Conservation (phyloP, 345 rosid species). For the Crucihimalaya himalaica region DNA sequence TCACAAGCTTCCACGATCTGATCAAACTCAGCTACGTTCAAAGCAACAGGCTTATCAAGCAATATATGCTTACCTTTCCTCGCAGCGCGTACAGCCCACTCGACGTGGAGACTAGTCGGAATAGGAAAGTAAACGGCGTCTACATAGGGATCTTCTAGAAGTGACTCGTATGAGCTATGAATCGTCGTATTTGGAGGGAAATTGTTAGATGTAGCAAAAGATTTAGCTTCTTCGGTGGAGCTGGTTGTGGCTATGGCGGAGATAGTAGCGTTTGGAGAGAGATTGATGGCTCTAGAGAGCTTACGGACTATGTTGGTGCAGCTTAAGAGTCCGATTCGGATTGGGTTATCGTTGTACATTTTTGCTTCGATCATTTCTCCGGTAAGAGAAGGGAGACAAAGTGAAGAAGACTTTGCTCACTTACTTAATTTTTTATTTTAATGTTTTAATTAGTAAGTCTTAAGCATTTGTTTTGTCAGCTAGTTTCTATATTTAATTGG, state of each 20-base stretch:
- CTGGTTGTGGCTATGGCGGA: constrained; percentile 61
- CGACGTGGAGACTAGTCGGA: constrained; percentile 72
- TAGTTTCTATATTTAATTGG: background rate
- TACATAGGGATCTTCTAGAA: constrained; percentile 68
- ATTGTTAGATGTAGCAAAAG: constrained; percentile 61
- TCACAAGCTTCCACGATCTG: constrained; percentile 62
- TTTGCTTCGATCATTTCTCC: background rate
- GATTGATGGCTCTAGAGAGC: constrained; percentile 59
- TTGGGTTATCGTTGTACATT: constrained; percentile 32
- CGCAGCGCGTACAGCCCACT: constrained; percentile 72
- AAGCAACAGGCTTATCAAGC: constrained; percentile 77
- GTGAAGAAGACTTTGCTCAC: background rate
- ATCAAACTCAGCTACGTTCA: constrained; percentile 61
- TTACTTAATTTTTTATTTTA: background rate
- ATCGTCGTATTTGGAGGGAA: constrained; percentile 58
- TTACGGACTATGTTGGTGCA: constrained; percentile 76
- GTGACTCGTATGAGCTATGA: constrained; percentile 69
- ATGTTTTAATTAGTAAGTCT: too few relatives aligned
- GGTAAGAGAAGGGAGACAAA: background rate
- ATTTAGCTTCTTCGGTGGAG: constrained; percentile 54
- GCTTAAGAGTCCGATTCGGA: constrained; percentile 70
- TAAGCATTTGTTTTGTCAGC: too few relatives aligned
- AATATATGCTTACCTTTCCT: constrained; percentile 71
- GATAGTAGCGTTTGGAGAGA: constrained; percentile 68
- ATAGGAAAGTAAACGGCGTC: constrained; percentile 80